Conservation (phyloP, 108 stramenopile genomes). For the Skeletonema menzelii region DNA sequence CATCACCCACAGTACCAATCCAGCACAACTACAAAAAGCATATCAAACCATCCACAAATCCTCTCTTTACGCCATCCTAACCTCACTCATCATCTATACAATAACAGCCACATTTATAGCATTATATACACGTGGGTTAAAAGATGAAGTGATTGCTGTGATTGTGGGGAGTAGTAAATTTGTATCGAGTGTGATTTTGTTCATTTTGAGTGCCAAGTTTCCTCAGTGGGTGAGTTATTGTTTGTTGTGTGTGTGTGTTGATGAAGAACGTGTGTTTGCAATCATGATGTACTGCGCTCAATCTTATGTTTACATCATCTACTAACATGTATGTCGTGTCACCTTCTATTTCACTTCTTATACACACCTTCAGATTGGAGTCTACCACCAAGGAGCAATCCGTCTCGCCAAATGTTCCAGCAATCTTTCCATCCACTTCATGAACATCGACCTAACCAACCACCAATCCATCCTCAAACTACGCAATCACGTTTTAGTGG, state of each 20-base stretch:
- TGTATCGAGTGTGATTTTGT: slow-evolving; percentile 17
- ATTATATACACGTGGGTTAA: slow-evolving; percentile 27
- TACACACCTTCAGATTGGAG: slow-evolving; percentile 20
- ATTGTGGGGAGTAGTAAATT: slow-evolving; percentile 27
- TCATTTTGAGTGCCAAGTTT: slow-evolving; percentile 40
- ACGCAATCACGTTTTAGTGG: slow-evolving; percentile 12
- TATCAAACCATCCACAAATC: slow-evolving; percentile 18
- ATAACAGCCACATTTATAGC: slow-evolving; percentile 17
- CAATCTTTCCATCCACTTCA: slow-evolving; percentile 15
- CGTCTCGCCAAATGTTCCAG: slow-evolving; percentile 34
- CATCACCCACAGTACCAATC: background rate
- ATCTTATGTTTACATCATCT: background rate
- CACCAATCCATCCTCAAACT: slow-evolving; percentile 2
- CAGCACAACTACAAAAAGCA: background rate
- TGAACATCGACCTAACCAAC: slow-evolving; percentile 10
- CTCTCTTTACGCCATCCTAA: slow-evolving; percentile 16
- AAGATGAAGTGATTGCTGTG: slow-evolving; percentile 33
- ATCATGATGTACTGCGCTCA: too few relatives aligned
- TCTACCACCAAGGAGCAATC: slow-evolving; percentile 43
- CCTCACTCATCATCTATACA: slow-evolving; percentile 14
- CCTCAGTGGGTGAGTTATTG: slow-evolving; percentile 55
- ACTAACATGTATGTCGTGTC: background rate
- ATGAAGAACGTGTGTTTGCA: too few relatives aligned
- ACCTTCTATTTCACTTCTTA: background rate
- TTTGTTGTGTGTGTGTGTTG: background rate